phyloP scores from a whole-genome alignment of 208 protist genomes.

The Wallacemonas sp. region DNA sequence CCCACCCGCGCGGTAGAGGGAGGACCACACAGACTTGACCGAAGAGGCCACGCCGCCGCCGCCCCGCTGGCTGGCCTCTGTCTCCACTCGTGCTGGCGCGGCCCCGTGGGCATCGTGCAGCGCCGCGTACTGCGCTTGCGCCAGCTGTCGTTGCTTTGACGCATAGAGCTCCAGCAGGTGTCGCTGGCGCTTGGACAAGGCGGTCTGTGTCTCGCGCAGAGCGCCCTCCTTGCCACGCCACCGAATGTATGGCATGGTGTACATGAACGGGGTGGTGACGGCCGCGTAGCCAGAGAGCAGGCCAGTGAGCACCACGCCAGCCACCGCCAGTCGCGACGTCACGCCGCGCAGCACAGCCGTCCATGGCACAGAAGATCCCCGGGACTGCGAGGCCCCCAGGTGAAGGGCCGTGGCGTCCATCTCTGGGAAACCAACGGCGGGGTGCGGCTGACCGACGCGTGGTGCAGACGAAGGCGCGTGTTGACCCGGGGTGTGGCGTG shows the following conservation, averaged over 20 bases:
- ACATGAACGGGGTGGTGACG: constrained; percentile 50
- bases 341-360: constrained; percentile 13
- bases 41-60: background rate
- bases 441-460: too few species aligned
- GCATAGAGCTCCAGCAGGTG: constrained; percentile 55
- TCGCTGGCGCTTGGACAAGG: constrained; percentile 56
- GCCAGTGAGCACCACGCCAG: constrained; percentile 62
- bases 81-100: background rate
- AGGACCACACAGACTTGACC: background rate
- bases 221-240: constrained; percentile 31
- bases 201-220: constrained; percentile 21
- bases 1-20: constrained; percentile 1
- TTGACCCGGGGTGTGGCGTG: too few species aligned
- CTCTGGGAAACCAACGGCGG: too few species aligned
- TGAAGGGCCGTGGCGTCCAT: too few species aligned
- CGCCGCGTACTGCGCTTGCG: constrained; percentile 32
- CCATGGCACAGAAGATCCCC: background rate
- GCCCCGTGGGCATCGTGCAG: constrained; percentile 18
- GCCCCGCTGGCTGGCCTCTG: too few species aligned
- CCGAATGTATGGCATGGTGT: constrained; percentile 35
- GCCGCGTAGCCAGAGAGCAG: constrained; percentile 76
- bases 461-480: too few species aligned
- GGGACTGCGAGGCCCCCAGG: too few species aligned
- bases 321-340: constrained; percentile 30
- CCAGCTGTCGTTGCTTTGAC: constrained; percentile 44